Conservation (phyloP, 305 asterid species). For the Nicotiana rustica region DNA sequence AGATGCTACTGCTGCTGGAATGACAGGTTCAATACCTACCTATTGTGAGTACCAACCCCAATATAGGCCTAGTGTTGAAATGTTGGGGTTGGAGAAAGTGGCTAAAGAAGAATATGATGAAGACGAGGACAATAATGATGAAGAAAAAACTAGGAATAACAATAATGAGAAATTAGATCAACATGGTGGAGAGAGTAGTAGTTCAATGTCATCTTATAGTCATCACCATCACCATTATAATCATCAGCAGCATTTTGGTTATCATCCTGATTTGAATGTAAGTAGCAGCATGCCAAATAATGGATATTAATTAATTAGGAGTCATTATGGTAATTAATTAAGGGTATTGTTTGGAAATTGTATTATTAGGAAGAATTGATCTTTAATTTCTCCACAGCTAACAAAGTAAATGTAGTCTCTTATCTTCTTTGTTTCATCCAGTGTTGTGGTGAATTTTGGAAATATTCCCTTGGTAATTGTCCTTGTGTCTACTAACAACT, state of each 20-base stretch:
- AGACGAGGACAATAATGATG: slow-evolving; percentile 48
- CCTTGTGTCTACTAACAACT: not conserved
- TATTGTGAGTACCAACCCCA: slow-evolving; percentile 48
- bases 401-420: slow-evolving; percentile 24
- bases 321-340: slow-evolving; percentile 14
- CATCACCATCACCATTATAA: slow-evolving; percentile 55
- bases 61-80: slow-evolving; percentile 50
- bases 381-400: not conserved
- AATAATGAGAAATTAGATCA: slow-evolving; percentile 28
- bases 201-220: slow-evolving; percentile 50
- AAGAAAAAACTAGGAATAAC: slow-evolving; percentile 27
- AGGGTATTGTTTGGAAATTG: slow-evolving; percentile 22
- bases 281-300: slow-evolving; percentile 65
- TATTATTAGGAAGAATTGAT: slow-evolving; percentile 4
- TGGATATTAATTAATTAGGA: slow-evolving; percentile 41
- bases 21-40: slow-evolving; percentile 40
- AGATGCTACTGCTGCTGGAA: slow-evolving; percentile 30
- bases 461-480: slow-evolving; percentile 28
- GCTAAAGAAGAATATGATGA: slow-evolving; percentile 64
- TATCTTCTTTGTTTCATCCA: slow-evolving; percentile 10
- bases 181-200: slow-evolving; percentile 52
- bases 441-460: slow-evolving; percentile 19
- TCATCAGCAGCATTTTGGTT: slow-evolving; percentile 54
- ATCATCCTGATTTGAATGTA: slow-evolving; percentile 73
- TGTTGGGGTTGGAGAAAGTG: slow-evolving; percentile 53